Base-by-base conservation (phyloP, 2,329 filamentous ascomycete genomes). In the Beauveria asiatica region DNA sequence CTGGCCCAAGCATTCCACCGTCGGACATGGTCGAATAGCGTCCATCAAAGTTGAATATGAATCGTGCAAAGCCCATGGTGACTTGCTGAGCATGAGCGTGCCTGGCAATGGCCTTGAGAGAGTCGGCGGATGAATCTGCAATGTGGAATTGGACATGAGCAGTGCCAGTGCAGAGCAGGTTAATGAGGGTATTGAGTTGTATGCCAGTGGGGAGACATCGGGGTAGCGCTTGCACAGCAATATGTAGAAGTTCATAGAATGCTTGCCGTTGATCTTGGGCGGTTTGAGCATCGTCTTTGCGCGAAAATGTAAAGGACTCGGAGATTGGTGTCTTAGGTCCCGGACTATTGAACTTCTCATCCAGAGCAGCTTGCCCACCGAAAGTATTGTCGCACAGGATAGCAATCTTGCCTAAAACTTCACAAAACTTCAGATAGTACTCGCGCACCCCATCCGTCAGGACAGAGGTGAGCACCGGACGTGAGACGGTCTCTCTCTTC, bases 11-110 rank as follows among this genome's bases (percentile, higher is more conserved):
- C 87, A 99, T 94, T 2, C 94, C 94, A 37, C 95, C 94, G 69
- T 99, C 94, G 10, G 92, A 96, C 86, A 97, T 97, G 37, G 94
- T 97, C 1, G 93, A 91, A 72, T 99, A 99, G 25, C 92, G 86
- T 65, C 96, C 92, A 72, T 99, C 95, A 71, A 97, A 99, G 66
- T 94, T 96, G 77, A 99, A 99, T 57, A 99, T 99, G 74, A 97
- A 99, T 27, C 92, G 83, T 42, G 94, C 90, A 74, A 99, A 99
- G 0, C 94, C 93, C 74, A 95, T 96, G 0, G 92, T 96, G 3
- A 99, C 94, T 72, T 94, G 90, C 66, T 99, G 92, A 0, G 94
- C 92, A 73, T 96, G 89, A 8, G 88, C 90, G 69, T 99, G 94
- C 37, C 90, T 83, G 11, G 95, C 94, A 67, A 99, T 99, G 0